Conservation (phyloP, 257 asterid species). For the Nicotiana noctiflora region DNA sequence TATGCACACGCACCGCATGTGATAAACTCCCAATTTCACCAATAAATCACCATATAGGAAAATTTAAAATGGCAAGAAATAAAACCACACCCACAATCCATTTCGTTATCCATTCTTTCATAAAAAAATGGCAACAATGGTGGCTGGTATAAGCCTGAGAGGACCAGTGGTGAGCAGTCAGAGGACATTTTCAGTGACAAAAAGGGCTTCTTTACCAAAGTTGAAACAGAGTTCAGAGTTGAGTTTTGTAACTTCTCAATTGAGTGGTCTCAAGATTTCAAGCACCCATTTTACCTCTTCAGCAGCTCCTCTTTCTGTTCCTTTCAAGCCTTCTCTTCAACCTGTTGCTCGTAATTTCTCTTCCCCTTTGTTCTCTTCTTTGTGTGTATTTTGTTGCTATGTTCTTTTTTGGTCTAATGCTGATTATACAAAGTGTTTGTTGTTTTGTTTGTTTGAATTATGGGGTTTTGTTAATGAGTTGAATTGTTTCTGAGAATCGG, state of each 20-base stretch:
- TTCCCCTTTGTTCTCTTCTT: slow-evolving; percentile 3
- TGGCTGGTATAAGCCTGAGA: slow-evolving; percentile 18
- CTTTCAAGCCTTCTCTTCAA: slow-evolving; percentile 41
- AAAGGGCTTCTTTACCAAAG: slow-evolving; percentile 9
- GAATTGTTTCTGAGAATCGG: background rate
- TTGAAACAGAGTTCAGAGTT: slow-evolving; percentile 25
- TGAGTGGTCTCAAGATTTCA: slow-evolving; percentile 60
- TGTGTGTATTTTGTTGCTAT: background rate
- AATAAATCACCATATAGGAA: background rate
- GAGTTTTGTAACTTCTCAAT: slow-evolving; percentile 43
- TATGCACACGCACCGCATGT: background rate
- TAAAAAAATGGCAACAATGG: slow-evolving; percentile 17
- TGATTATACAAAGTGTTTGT: background rate
- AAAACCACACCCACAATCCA: background rate
- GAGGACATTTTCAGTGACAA: background rate
- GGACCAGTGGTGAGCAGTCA: slow-evolving; percentile 6
- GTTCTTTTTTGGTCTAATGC: background rate
- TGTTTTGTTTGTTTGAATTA: background rate
- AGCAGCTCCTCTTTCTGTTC: slow-evolving; percentile 26
- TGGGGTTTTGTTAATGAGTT: background rate
- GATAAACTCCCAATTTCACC: background rate
- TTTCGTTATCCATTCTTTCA: background rate
- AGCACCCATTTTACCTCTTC: slow-evolving; percentile 19
- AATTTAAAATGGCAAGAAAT: background rate
- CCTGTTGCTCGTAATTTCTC: slow-evolving; percentile 56